Conservation (phyloP, 495 filamentous ascomycete species). For the Xylona heveae region DNA sequence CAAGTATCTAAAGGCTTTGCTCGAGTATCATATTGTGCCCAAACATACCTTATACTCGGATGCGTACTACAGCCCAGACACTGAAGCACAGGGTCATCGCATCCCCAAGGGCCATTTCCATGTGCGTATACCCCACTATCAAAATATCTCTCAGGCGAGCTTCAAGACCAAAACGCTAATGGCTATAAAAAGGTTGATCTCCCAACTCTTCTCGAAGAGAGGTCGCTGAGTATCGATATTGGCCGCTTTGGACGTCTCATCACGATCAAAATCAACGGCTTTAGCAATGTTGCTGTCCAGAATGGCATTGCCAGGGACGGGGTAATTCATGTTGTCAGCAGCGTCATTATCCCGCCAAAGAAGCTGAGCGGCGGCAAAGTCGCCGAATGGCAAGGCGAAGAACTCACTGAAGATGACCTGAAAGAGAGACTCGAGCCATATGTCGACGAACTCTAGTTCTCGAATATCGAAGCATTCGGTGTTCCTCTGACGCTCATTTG, state of each 20-base stretch:
- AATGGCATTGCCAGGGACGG: slow-evolving; percentile 55
- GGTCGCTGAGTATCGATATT: slow-evolving; percentile 42
- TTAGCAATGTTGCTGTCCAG: slow-evolving; percentile 29
- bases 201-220: slow-evolving; percentile 38
- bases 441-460: too few relatives aligned
- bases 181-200: slow-evolving; percentile 35
- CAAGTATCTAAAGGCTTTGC: slow-evolving; percentile 47
- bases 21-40: slow-evolving; percentile 58
- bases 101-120: slow-evolving; percentile 17
- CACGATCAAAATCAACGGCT: slow-evolving; percentile 50
- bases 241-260: slow-evolving; percentile 36
- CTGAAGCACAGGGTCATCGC: slow-evolving; percentile 8
- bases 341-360: slow-evolving; percentile 55
- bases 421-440: slow-evolving; percentile 29
- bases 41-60: slow-evolving; percentile 69
- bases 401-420: slow-evolving; percentile 43
- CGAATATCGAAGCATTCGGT: too few relatives aligned
- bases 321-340: slow-evolving; percentile 48
- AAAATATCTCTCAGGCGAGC: neutral
- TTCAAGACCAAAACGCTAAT: neutral
- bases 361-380: slow-evolving; percentile 16
- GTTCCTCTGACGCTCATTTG: too few relatives aligned
- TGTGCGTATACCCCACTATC: slow-evolving; percentile 6
- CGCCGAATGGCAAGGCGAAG: slow-evolving; percentile 22
- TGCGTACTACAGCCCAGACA: slow-evolving; percentile 35